Conservation (phyloP, 2,329 filamentous ascomycete genomes). For the Epichloe glyceriae region DNA sequence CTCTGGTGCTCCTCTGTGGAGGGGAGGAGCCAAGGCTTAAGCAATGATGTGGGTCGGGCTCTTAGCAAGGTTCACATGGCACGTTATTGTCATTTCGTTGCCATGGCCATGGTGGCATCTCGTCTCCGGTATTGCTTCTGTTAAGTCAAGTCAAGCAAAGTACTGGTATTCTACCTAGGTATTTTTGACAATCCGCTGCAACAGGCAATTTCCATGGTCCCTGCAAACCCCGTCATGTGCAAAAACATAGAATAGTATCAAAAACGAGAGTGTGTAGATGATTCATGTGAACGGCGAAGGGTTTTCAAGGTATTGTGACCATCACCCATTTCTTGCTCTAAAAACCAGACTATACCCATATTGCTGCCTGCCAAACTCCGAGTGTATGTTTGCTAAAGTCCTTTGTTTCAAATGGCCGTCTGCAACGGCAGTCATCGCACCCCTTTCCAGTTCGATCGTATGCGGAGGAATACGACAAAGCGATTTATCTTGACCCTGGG, state of each 20-base stretch:
- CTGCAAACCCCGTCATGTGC: not conserved
- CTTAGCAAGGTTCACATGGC: no score
- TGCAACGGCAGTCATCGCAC: not conserved
- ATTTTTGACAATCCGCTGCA: not conserved
- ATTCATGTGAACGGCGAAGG: not conserved
- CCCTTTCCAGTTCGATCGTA: not conserved
- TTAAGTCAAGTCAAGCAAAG: not conserved
- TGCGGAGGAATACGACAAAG: not conserved
- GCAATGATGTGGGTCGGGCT: no score
- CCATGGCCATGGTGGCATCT: no score
- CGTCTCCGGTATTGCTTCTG: no score
- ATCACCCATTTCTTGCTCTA: constrained; percentile 1
- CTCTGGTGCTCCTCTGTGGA: no score
- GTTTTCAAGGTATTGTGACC: not conserved
- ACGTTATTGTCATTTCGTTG: no score
- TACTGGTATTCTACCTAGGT: constrained; percentile 1
- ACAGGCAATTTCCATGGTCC: not conserved
- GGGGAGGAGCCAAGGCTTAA: no score
- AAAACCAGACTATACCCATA: constrained; percentile 2
- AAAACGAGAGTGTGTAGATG: not conserved
- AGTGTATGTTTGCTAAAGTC: constrained; percentile 3
- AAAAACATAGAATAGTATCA: not conserved
- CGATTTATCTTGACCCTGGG: not conserved
- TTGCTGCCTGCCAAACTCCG: constrained; percentile 10
- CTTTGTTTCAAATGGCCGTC: not conserved